Percentiles rank a stretch among this genome's conserved stretches.
Evolutionary conservation across 805 yeast genomes (phyloP).

Genomic region (Candida fluviatilis): DNA sequence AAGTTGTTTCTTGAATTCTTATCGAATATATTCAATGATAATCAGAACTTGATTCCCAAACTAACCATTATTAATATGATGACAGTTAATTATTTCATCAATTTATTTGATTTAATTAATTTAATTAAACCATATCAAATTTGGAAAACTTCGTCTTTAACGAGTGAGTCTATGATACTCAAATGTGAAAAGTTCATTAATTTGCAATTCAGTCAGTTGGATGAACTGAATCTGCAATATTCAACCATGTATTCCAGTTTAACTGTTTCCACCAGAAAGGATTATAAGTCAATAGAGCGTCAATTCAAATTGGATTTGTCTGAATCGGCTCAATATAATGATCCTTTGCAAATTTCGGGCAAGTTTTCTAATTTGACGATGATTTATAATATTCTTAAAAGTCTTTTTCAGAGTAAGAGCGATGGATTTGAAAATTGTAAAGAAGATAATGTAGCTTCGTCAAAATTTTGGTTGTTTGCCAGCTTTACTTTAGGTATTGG

Average conservation of each 20-base stretch:
- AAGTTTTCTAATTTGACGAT: constrained; percentile 18
- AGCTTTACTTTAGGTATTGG: constrained; percentile 36
- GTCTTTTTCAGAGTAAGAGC: constrained; percentile 5
- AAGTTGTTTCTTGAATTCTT: constrained; percentile 22
- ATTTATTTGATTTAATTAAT: constrained; percentile 34
- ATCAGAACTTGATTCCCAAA: constrained; percentile 17
- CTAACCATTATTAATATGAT: constrained; percentile 35
- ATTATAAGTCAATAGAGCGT: constrained; percentile 27
- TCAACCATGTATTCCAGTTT: constrained; percentile 20
- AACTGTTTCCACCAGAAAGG: constrained; percentile 16
- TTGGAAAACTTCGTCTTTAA: constrained; percentile 35
- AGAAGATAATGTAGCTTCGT: neutral
- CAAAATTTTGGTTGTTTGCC: constrained; percentile 22
- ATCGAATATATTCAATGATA: constrained; percentile 9
- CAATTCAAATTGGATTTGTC: constrained; percentile 26
- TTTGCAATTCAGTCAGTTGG: constrained; percentile 13
- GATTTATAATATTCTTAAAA: constrained; percentile 12
- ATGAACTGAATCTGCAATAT: neutral
- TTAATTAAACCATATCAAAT: constrained; percentile 31
- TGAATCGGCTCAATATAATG: constrained; percentile 17
- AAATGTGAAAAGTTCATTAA: constrained; percentile 27
- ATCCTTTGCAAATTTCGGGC: constrained; percentile 28
- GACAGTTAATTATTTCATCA: constrained; percentile 36
- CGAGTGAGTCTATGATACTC: constrained; percentile 18
- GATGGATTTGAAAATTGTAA: neutral